Conservation (phyloP, 2,329 filamentous ascomycete species). For the Calonectria leucothoes region DNA sequence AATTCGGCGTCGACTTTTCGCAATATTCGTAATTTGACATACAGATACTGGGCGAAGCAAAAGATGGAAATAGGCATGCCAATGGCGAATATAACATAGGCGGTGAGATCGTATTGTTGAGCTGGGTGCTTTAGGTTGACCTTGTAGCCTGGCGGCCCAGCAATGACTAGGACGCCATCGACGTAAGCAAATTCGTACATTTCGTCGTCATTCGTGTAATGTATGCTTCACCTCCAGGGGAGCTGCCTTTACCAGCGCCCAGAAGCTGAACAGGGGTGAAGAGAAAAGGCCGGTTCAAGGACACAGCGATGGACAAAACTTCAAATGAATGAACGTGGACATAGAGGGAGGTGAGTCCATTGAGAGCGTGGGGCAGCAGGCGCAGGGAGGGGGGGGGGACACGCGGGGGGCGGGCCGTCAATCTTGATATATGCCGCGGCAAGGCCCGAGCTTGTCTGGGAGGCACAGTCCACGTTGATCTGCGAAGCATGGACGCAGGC, state of each 20-base stretch:
- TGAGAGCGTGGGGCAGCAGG: background rate
- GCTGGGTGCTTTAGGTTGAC: constrained; percentile 46
- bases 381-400: no score
- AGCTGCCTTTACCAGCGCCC: background rate
- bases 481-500: background rate
- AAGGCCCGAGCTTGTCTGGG: background rate
- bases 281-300: no score
- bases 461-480: background rate
- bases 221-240: background rate
- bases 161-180: constrained; percentile 39
- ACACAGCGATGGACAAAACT: background rate
- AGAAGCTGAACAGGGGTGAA: background rate
- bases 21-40: constrained; percentile 27
- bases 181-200: constrained; percentile 5
- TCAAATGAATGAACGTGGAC: background rate
- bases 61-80: constrained; percentile 22
- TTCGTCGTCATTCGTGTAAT: background rate
- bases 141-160: constrained; percentile 41
- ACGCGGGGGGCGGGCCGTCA: no score
- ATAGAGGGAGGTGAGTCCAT: no score
- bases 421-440: background rate
- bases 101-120: constrained; percentile 17
- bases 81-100: constrained; percentile 39
- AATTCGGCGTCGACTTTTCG: constrained; percentile 3
- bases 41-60: constrained; percentile 40